Conservation (phyloP, 140 eudicot genomes). For the Ambrosia hybrid region DNA sequence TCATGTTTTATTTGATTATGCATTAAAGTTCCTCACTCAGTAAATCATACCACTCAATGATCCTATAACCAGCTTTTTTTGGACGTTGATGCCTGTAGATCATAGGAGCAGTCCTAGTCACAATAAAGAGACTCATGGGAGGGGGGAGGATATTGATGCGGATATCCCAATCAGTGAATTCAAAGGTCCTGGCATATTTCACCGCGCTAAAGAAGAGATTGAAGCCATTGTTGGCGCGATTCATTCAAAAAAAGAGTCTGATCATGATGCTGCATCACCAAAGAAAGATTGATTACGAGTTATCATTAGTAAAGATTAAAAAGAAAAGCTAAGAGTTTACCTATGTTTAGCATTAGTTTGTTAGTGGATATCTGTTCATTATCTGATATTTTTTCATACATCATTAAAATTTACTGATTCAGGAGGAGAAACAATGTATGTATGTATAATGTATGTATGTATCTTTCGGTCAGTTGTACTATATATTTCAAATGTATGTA, state of each 20-base stretch:
- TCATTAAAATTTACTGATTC: not conserved
- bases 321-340: constrained; percentile 6
- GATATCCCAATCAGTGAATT: constrained; percentile 61
- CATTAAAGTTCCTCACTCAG: not conserved
- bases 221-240: constrained; percentile 66
- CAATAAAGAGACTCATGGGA: constrained; percentile 77
- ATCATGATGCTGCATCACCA: constrained; percentile 25
- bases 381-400: constrained; percentile 3
- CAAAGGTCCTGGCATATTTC: constrained; percentile 70
- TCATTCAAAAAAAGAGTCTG: constrained; percentile 57
- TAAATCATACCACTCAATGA: not conserved
- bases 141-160: constrained; percentile 64
- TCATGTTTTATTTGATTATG: not conserved
- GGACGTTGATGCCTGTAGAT: not conserved
- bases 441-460: too few species aligned
- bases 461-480: constrained; percentile 1
- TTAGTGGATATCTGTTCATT: too few species aligned
- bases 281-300: constrained; percentile 53
- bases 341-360: too few species aligned
- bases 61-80: not conserved
- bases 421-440: not conserved
- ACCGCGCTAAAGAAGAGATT: constrained; percentile 77
- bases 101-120: constrained; percentile 27
- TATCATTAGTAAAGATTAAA: constrained; percentile 25
- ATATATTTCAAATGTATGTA: not conserved